These are phyloP conservation scores for Bathelium albidoporum DNA, from an alignment of 495 filamentous ascomycete genomes.

Conservation along the genomic window DNA sequence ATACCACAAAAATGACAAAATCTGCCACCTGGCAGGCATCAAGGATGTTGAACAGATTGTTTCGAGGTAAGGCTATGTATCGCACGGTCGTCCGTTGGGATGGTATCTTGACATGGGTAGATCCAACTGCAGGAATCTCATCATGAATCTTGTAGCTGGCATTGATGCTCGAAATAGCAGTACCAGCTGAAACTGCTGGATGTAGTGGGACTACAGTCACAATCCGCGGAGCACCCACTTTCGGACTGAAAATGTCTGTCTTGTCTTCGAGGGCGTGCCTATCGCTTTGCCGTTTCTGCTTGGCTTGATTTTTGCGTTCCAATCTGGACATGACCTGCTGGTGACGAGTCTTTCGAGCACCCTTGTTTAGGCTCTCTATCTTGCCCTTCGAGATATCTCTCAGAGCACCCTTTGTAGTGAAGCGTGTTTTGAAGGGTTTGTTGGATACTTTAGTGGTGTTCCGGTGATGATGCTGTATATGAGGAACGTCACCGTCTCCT, in stretches of 20 bases:
- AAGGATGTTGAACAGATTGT: constrained; percentile 62
- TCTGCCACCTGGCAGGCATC: constrained; percentile 85
- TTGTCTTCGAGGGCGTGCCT: constrained; percentile 67
- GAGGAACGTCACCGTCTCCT: constrained; percentile 46
- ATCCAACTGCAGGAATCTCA: constrained; percentile 50
- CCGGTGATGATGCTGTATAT: constrained; percentile 72
- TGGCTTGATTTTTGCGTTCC: constrained; percentile 84
- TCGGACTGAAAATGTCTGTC: constrained; percentile 68
- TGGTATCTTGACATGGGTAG: constrained; percentile 60
- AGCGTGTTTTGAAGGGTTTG: constrained; percentile 84
- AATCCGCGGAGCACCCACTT: constrained; percentile 76
- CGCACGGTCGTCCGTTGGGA: constrained; percentile 87
- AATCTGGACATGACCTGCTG: constrained; percentile 96
- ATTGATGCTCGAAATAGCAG: constrained; percentile 61
- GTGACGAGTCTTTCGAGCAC: constrained; percentile 74
- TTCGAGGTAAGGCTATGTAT: constrained; percentile 54
- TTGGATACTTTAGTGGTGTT: constrained; percentile 75
- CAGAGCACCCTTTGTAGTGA: constrained; percentile 76
- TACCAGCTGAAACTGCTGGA: constrained; percentile 51
- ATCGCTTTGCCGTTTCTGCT: constrained; percentile 73
- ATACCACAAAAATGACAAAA: constrained; percentile 76
- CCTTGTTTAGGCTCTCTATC: constrained; percentile 45
- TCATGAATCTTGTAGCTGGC: constrained; percentile 64
- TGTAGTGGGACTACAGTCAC: constrained; percentile 86
- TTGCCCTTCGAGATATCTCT: constrained; percentile 76